Conservation (phyloP, 805 yeast species). For the Torulaspora indica region DNA sequence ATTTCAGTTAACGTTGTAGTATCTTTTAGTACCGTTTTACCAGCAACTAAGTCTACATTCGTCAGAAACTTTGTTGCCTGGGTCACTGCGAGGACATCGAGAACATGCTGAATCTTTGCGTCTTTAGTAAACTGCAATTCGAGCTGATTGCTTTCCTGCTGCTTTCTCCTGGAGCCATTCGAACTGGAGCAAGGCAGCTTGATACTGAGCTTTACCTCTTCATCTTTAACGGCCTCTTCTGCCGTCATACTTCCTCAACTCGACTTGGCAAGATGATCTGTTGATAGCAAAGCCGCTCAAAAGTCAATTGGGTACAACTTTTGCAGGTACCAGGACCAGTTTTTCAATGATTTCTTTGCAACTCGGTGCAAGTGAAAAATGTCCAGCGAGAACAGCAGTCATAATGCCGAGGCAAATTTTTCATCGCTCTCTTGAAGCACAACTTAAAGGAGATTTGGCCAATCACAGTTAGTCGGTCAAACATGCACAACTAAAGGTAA, state of each 20-base stretch:
- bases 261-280: background rate
- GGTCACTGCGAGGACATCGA: conserved; percentile 28
- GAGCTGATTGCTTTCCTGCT: conserved; percentile 16
- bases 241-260: conserved; percentile 9
- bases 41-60: conserved; percentile 24
- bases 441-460: background rate
- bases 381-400: background rate
- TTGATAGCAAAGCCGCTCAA: background rate
- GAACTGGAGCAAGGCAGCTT: conserved; percentile 8
- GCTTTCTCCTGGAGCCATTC: conserved; percentile 12
- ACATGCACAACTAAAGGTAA: background rate
- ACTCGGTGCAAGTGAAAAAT: background rate
- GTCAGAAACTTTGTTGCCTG: conserved; percentile 30
- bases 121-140: conserved; percentile 27
- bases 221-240: conserved; percentile 6
- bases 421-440: background rate
- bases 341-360: background rate
- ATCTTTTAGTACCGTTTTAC: conserved; percentile 20
- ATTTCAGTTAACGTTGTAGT: conserved; percentile 21
- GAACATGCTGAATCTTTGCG: conserved; percentile 26
- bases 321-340: background rate
- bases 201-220: conserved; percentile 7
- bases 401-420: conserved; percentile 1
- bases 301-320: background rate
- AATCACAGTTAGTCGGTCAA: background rate